Evolutionary conservation across 345 rosid genomes (phyloP), one percentile per base, ranked within the genome.

Genomic region (Dipteronia dyeriana): DNA sequence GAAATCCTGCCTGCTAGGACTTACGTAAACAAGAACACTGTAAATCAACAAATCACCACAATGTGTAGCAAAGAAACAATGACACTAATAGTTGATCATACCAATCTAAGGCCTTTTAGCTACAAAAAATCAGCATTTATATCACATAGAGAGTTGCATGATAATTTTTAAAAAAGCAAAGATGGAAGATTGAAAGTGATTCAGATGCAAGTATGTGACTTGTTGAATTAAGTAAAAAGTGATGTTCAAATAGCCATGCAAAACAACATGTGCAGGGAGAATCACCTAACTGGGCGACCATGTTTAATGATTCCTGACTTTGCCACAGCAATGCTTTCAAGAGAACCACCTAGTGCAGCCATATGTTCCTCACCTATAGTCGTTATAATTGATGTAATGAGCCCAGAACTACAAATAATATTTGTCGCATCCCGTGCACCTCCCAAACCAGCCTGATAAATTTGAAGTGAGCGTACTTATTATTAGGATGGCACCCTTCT

Each of bases 381-480:
- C 57, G 99, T 96, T 84, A 96, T 91, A 61, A 96, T 78, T 0
- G 97, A 89, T 43, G 88, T 88, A 70, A 87, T 87, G 76, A 96
- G 94, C 74, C 75, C 90, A 47, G 91, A 79, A 73, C 90, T 82
- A 79, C 79, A 79, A 68, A 92, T 83, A 67, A 94, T 65, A 73
- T 96, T 94, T 0, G 99, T 96, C 39, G 98, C 98, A 73, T 96
- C 99, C 20, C 98, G 88, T 41, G 92, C 94, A 76, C 99, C 99
- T 16, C 99, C 98, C 66, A 95, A 84, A 26, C 97, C 97, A 76
- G 95, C 95, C 97, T 94, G 83, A 63, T 45, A 38, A 39, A 68
- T 57, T 64, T 34, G 25, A 74, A 81, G 29, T 2, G 39, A 47
- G 39, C 57, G 12, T 41, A 49, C 8, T 41, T 51, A 59, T 26